phyloP scores from a whole-genome alignment of 2,329 filamentous ascomycete species.

The Fusarium denticulatum region DNA sequence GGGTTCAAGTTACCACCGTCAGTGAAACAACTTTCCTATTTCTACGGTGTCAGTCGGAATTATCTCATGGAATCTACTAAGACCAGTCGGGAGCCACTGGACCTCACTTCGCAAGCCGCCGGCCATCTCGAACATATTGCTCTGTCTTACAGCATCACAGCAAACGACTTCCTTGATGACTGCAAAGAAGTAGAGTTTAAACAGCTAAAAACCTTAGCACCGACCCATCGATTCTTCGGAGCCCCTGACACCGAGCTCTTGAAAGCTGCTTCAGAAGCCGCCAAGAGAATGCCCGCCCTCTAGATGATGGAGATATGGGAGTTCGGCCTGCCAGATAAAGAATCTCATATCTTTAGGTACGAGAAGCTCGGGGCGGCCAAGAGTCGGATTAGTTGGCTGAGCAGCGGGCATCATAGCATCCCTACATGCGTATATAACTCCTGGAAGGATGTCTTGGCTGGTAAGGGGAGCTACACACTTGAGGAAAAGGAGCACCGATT shows the following conservation, averaged over 20 bases:
- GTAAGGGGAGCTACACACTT: not conserved
- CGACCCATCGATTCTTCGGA: not conserved
- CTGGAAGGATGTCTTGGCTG: not conserved
- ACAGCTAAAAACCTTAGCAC: not conserved
- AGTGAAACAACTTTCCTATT: not conserved
- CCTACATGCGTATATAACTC: fast-evolving
- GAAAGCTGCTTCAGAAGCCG: not conserved
- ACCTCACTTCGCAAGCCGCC: not conserved
- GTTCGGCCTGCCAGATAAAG: not conserved
- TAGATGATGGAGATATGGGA: not conserved
- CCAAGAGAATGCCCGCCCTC: not conserved
- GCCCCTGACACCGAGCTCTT: not conserved
- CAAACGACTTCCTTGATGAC: not conserved
- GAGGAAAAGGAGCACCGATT: not conserved
- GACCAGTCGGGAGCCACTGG: not conserved
- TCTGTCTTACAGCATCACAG: not conserved
- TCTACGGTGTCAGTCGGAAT: not conserved
- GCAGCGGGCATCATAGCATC: not conserved
- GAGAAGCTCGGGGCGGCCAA: not conserved
- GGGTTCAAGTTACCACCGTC: not conserved
- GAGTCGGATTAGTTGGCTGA: not conserved
- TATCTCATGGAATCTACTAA: not conserved
- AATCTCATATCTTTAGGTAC: not conserved
- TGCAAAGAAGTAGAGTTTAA: not conserved
- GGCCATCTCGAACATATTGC: not conserved